phyloP scores from a whole-genome alignment of 75 land plant genomes.

The Ceratopteris richardii region DNA sequence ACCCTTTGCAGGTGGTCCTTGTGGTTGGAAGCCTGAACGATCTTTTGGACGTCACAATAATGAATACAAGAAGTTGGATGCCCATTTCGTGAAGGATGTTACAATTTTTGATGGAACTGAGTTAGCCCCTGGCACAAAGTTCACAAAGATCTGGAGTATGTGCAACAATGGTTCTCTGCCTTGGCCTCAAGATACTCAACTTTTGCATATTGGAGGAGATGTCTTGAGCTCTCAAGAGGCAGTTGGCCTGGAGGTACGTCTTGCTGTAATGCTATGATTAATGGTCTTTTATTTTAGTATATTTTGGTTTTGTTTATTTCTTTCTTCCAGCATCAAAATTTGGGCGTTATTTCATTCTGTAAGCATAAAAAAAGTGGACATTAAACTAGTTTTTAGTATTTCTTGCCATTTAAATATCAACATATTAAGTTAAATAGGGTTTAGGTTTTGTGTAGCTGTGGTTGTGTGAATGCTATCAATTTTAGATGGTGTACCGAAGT shows the following conservation, averaged over 20 bases:
- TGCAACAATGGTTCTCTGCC: conserved; percentile 54
- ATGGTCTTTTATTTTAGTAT: too few species aligned
- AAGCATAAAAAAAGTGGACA: not conserved
- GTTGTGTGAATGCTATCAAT: too few species aligned
- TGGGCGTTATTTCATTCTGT: too few species aligned
- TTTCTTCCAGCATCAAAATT: too few species aligned
- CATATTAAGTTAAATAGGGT: too few species aligned
- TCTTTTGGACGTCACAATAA: not conserved
- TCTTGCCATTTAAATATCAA: too few species aligned
- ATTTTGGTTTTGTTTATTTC: too few species aligned
- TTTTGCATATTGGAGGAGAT: conserved; percentile 80
- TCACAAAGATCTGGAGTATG: conserved; percentile 90
- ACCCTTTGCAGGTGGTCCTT: conserved; percentile 1
- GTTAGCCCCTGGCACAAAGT: conserved; percentile 58
- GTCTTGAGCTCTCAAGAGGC: conserved; percentile 33
- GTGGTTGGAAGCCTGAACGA: not conserved
- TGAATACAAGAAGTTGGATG: conserved; percentile 37
- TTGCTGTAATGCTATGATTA: too few species aligned
- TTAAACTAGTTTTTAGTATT: too few species aligned
- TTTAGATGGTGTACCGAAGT: too few species aligned
- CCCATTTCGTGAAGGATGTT: conserved; percentile 76
- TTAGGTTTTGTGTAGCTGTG: too few species aligned
- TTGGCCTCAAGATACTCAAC: conserved; percentile 59
- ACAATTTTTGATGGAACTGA: conserved; percentile 72
- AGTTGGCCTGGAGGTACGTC: conserved; percentile 53